Base-by-base conservation (phyloP, 768 basidiomycete genomes). In the Collybiopsis luxurians region DNA sequence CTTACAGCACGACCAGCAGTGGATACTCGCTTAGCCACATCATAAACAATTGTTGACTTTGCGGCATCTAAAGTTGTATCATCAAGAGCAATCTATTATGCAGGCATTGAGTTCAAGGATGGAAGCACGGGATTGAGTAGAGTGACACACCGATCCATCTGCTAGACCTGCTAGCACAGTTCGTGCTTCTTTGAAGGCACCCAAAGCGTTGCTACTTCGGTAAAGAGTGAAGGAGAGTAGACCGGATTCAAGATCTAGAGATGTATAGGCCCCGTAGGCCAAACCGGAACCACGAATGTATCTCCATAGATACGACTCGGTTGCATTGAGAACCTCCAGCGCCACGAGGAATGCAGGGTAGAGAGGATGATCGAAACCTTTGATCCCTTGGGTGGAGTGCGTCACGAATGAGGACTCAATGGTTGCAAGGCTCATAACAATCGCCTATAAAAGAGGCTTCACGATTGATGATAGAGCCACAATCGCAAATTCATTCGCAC, bases 221-320 rank as follows among this genome's bases (percentile, higher is more conserved):
- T 93, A 95, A 2, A 95, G 75, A 13, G 82, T 79, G 71, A 95
- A 95, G 50, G 71, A 83, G 26, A 93, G 71, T 11, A 88, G 71
- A 1, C 93, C 93, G 23, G 87, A 79, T 71, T 97, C 95, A 30
- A 85, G 74, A 62, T 95, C 92, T 30, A 86, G 67, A 0, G 79
- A 78, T 30, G 89, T 77, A 63, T 85, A 84, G 26, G 92, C 92
- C n/a, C 94, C 92, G 61, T 97, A 98, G 4, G 97, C 97, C 31
- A 99, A 74, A 21, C 97, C 97, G 55, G 92, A 88, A 6, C 97
- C 97, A 40, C 97, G 88, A 59, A 99, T 93, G 59, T 88, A 90
- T 24, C 88, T 84, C 96, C 96, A 98, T 56, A 98, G 83, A 68
- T 87, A 97, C 61, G 92, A 90, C 75, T 98, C 97, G 10, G 92